phyloP scores from a whole-genome alignment of 140 eudicot species.

The Cichorium intybus region DNA sequence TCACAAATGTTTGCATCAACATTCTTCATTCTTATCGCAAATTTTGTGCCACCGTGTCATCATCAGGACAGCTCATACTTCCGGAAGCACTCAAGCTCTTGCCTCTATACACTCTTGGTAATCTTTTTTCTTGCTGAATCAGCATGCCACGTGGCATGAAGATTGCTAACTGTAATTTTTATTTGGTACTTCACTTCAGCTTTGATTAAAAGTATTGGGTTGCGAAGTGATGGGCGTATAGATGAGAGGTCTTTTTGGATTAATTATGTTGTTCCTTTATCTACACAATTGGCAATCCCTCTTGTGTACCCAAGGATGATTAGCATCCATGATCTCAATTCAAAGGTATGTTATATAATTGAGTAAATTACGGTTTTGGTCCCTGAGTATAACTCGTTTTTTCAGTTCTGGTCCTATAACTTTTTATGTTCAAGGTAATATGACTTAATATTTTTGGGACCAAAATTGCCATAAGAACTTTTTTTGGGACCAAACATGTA shows the following conservation, averaged over 20 bases:
- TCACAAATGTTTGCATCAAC: conserved; percentile 71
- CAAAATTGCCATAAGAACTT: neutral
- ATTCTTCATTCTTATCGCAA: conserved; percentile 88
- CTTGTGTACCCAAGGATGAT: conserved; percentile 93
- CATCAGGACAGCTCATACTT: conserved; percentile 91
- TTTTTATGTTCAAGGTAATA: neutral
- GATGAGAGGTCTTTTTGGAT: conserved; percentile 95
- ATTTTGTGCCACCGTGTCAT: conserved; percentile 90
- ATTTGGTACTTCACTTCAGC: conserved; percentile 39
- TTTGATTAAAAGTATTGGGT: conserved; percentile 72
- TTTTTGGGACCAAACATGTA: too few relatives aligned
- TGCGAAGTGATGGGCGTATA: conserved; percentile 77
- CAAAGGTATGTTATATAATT: conserved; percentile 42
- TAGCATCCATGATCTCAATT: conserved; percentile 65
- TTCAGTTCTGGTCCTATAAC: too few relatives aligned
- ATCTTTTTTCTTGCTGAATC: conserved; percentile 1
- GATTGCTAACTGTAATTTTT: conserved; percentile 5
- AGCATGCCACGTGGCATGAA: neutral
- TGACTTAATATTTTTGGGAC: neutral
- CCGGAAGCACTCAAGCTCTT: conserved; percentile 96
- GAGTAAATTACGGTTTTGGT: neutral
- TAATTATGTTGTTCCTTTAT: conserved; percentile 71
- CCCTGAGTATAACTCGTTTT: too few relatives aligned
- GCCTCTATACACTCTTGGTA: conserved; percentile 94
- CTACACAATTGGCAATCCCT: conserved; percentile 78